Evolutionary conservation across 2,329 filamentous ascomycete species (phyloP), one percentile per base, ranked within the genome.

Genomic region (Stachybotrys chartarum): DNA sequence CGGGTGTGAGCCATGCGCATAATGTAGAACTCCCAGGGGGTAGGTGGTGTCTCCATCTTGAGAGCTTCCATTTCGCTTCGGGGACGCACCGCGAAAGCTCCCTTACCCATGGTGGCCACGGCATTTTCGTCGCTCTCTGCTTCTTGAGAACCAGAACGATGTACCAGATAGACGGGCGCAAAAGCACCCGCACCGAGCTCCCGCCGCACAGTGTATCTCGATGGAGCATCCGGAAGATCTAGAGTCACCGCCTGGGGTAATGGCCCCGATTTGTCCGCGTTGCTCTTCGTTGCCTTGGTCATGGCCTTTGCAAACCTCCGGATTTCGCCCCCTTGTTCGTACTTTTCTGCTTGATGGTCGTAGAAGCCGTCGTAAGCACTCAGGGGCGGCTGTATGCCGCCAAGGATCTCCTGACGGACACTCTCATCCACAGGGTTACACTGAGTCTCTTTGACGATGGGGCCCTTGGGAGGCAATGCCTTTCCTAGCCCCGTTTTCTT

Each of bases 21-120:
- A 71, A 99, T 95, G 72, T 96, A 89, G 67, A 97, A 99, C 68
- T 99, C 94, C 94, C 94, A 99, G 0, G 89, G 80, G 5, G 86
- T 88, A 0, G 93, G 90, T 1, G 92, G 91, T 35, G 88, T 83
- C 73, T 99, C 94, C 84, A 96, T 92, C 72, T 99, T 99, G 63
- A 99, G 79, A 1, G 94, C 94, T 70, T 97, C 91, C 5, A 94
- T 78, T 1, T 76, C 60, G 48, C 76, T 75, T 47, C 88, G 84
- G 50, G 76, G 74, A 39, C 74, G 75, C 10, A 78, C 65, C n/a
- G 81, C 76, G 64, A 86, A 83, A 12, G 78, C 72, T 32, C 84
- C 80, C 64, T 83, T 85, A 55, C 85, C 83, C 80, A 88, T 83
- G 55, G 76, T 75, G 5, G 75, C 44, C 65, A 69, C 54, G 63